phyloP scores from a whole-genome alignment of 2,329 filamentous ascomycete species.

The Trichoderma polysporum region DNA sequence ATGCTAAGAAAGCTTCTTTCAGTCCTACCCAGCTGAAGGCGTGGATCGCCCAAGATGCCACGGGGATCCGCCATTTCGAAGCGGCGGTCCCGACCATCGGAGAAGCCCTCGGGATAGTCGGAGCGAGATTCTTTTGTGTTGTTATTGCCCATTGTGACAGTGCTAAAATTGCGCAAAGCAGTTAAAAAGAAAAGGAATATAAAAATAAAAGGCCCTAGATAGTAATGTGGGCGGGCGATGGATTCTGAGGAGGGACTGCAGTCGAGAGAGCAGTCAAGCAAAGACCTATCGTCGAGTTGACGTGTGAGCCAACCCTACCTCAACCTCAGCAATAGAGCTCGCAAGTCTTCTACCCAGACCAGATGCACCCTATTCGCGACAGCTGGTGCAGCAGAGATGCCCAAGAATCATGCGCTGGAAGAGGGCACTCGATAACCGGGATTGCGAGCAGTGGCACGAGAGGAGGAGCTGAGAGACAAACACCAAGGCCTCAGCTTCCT shows the following conservation, averaged over 20 bases:
- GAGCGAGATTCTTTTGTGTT: constrained; percentile 42
- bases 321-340: background rate
- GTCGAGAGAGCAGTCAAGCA: background rate
- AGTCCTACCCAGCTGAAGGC: constrained; percentile 34
- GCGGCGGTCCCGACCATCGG: constrained; percentile 27
- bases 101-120: constrained; percentile 28
- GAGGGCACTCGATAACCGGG: background rate
- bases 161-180: background rate
- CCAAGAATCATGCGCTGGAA: background rate
- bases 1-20: constrained; percentile 50
- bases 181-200: background rate
- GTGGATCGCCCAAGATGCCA: constrained; percentile 25
- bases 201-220: background rate
- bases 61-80: constrained; percentile 26
- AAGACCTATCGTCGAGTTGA: background rate
- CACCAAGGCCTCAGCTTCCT: constrained; percentile 1
- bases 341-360: background rate
- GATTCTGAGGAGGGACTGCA: background rate
- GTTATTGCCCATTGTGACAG: constrained; percentile 39
- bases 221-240: background rate
- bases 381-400: background rate
- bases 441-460: background rate
- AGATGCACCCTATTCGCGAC: background rate
- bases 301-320: background rate
- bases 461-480: constrained; percentile 8